Evolutionary conservation across 73 alveolate species (phyloP).

Genomic region (Loxodes magnus): DNA sequence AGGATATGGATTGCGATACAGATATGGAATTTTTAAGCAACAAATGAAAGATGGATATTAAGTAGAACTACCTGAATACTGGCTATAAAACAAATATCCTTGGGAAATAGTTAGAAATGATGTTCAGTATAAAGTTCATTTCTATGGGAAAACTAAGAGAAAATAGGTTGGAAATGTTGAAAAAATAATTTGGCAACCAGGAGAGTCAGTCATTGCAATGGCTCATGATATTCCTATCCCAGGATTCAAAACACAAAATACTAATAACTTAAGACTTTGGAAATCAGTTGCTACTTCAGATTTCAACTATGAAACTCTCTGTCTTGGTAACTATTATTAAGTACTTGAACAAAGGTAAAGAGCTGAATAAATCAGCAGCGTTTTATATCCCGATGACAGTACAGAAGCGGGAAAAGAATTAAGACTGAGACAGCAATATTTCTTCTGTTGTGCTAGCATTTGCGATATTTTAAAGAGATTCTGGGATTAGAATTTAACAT

Average conservation of each 20-base stretch:
- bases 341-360: constrained; percentile 71
- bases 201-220: constrained; percentile 94
- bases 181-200: constrained; percentile 91
- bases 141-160: constrained; percentile 81
- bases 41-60: constrained; percentile 89
- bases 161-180: constrained; percentile 49
- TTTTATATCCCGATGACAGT: constrained; percentile 95
- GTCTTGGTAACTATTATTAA: constrained; percentile 67
- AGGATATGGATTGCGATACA: constrained; percentile 99
- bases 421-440: constrained; percentile 95
- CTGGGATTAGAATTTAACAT: constrained; percentile 9
- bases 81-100: constrained; percentile 95
- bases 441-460: constrained; percentile 95
- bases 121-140: constrained; percentile 78
- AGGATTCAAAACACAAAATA: constrained; percentile 95
- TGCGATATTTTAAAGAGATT: constrained; percentile 42
- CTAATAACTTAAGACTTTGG: constrained; percentile 94
- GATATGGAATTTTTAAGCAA: constrained; percentile 98
- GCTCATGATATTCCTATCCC: constrained; percentile 99
- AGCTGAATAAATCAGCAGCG: constrained; percentile 97
- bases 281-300: constrained; percentile 74
- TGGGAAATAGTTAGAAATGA: constrained; percentile 98
- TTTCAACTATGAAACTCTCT: constrained; percentile 79
- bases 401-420: constrained; percentile 93
- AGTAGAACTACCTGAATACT: constrained; percentile 97